A percentile compares a stretch with the other conserved stretches of the same genome.
phyloP scores from a whole-genome alignment of 768 basidiomycete species.

The Suillus discolor region DNA sequence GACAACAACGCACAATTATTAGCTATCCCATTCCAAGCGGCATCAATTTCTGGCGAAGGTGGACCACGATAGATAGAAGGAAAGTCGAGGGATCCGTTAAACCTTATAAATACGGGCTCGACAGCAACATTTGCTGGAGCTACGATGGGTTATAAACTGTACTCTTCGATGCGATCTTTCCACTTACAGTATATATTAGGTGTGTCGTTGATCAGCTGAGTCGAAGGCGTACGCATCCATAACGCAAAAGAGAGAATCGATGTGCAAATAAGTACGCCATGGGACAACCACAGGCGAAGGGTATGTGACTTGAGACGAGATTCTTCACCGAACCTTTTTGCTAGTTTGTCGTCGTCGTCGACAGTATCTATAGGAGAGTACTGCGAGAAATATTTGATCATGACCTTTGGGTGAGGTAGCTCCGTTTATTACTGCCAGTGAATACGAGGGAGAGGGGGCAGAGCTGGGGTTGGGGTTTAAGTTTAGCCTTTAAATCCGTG shows the following conservation, averaged over 20 bases:
- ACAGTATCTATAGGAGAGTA: neutral
- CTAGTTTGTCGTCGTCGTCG: conserved; percentile 1
- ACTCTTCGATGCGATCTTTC: neutral
- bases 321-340: neutral
- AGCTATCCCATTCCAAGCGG: conserved; percentile 11
- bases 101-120: conserved; percentile 12
- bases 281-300: conserved; percentile 9
- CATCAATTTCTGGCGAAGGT: conserved; percentile 15
- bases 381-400: neutral
- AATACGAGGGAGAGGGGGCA: neutral
- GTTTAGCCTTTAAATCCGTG: neutral
- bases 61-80: conserved; percentile 13
- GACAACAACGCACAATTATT: conserved; percentile 1
- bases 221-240: conserved; percentile 10
- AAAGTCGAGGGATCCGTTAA: conserved; percentile 12
- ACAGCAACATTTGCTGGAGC: conserved; percentile 15
- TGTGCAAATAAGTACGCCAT: conserved; percentile 1
- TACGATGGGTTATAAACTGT: neutral
- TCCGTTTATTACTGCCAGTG: neutral
- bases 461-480: too few species aligned
- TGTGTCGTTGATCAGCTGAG: neutral
- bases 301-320: neutral
- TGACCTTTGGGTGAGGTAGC: neutral
- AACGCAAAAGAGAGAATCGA: conserved; percentile 10
- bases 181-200: conserved; percentile 6